Evolutionary conservation across 768 basidiomycete species (phyloP).

Genomic region (Leccinum arenicola): DNA sequence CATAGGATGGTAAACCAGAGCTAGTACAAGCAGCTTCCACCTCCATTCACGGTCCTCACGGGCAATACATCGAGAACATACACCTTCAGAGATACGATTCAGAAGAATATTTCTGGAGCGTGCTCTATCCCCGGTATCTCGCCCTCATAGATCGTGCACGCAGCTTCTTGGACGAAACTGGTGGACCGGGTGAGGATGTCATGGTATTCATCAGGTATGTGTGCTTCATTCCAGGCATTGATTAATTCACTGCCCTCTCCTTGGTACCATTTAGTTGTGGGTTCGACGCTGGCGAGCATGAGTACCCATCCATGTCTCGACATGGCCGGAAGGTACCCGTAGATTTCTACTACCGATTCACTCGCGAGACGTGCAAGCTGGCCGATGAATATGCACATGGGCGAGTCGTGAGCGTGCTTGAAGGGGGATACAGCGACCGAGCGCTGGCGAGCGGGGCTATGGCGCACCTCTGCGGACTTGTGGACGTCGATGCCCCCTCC

Average conservation of each 20-base stretch:
- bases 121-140: constrained; percentile 65
- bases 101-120: constrained; percentile 13
- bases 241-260: neutral
- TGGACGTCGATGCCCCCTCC: constrained; percentile 12
- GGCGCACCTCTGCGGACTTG: constrained; percentile 76
- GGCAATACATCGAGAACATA: constrained; percentile 30
- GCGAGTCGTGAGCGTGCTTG: constrained; percentile 81
- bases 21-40: constrained; percentile 83
- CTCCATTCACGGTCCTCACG: constrained; percentile 18
- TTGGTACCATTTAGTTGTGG: constrained; percentile 59
- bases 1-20: constrained; percentile 74
- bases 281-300: constrained; percentile 93
- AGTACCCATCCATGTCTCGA: constrained; percentile 86
- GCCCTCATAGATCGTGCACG: constrained; percentile 63
- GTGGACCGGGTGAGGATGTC: constrained; percentile 63
- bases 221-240: neutral
- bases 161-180: constrained; percentile 67
- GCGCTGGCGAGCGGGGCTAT: constrained; percentile 82
- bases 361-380: constrained; percentile 64
- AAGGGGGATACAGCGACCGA: constrained; percentile 93
- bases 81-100: constrained; percentile 18
- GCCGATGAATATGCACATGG: constrained; percentile 65
- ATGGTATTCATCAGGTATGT: constrained; percentile 83
- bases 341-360: constrained; percentile 82
- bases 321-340: constrained; percentile 88